phyloP scores from a whole-genome alignment of 441 rosid species.

The Populus hybrid region DNA sequence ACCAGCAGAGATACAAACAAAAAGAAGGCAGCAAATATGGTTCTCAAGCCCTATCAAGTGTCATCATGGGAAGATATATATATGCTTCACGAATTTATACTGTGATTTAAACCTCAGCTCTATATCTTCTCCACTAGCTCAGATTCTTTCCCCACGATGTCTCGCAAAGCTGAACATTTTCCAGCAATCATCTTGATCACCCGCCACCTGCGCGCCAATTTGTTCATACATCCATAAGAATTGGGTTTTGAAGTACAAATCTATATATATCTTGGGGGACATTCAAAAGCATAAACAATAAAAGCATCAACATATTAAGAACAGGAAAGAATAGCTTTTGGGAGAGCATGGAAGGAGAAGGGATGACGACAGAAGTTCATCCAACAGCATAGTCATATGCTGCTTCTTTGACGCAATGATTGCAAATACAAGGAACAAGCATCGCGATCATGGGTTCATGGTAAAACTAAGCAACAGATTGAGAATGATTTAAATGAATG shows the following conservation, averaged over 20 bases:
- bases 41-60: conserved; percentile 1
- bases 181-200: conserved; percentile 66
- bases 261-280: neutral
- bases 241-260: too few relatives aligned
- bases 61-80: conserved; percentile 25
- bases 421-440: conserved; percentile 10
- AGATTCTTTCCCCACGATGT: conserved; percentile 68
- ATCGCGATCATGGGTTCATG: conserved; percentile 9
- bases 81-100: conserved; percentile 44
- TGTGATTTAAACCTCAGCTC: conserved; percentile 81
- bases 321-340: conserved; percentile 38
- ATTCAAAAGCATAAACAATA: neutral
- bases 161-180: conserved; percentile 42
- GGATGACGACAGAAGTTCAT: conserved; percentile 71
- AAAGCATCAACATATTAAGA: neutral
- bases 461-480: too few relatives aligned
- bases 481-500: too few relatives aligned
- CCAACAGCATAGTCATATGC: conserved; percentile 34
- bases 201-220: conserved; percentile 64
- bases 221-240: too few relatives aligned
- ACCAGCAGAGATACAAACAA: too few relatives aligned
- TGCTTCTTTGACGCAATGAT: conserved; percentile 65
- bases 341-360: conserved; percentile 79
- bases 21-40: too few relatives aligned
- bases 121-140: conserved; percentile 62